phyloP scores from a whole-genome alignment of 2,329 filamentous ascomycete genomes.

The Cordyceps militaris region DNA sequence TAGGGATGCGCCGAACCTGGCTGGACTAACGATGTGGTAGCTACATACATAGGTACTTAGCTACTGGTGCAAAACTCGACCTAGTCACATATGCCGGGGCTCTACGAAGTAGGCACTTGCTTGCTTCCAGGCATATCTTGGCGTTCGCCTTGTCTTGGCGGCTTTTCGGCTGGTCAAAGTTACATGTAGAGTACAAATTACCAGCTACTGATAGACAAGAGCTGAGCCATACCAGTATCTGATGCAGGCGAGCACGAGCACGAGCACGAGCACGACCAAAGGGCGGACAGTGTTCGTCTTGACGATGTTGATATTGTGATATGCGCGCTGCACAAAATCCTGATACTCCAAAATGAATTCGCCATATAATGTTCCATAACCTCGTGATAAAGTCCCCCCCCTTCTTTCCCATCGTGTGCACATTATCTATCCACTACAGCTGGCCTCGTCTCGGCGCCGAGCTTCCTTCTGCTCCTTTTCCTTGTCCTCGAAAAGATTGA shows the following conservation, averaged over 20 bases:
- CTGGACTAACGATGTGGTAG: neutral
- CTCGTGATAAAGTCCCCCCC: neutral
- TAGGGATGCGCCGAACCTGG: neutral
- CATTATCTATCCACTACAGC: neutral
- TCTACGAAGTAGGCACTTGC: too few species aligned
- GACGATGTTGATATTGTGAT: neutral
- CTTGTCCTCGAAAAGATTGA: conserved; percentile 39
- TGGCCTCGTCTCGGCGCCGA: neutral
- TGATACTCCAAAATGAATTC: neutral
- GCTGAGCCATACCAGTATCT: too few species aligned
- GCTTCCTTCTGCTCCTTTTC: conserved; percentile 15
- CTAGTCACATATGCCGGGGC: too few species aligned
- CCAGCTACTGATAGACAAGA: too few species aligned
- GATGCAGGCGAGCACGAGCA: too few species aligned
- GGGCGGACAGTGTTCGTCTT: neutral
- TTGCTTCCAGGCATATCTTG: too few species aligned
- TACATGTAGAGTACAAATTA: too few species aligned
- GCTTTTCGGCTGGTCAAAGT: too few species aligned
- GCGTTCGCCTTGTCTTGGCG: too few species aligned
- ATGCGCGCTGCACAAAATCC: neutral
- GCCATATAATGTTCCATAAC: neutral
- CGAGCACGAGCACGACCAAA: too few species aligned
- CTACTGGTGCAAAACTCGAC: too few species aligned
- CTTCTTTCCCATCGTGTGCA: neutral
- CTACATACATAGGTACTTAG: neutral